These are phyloP conservation scores for Botryosphaeria dothidea DNA, from an alignment of 2,329 filamentous ascomycete species.

Conservation along the genomic window DNA sequence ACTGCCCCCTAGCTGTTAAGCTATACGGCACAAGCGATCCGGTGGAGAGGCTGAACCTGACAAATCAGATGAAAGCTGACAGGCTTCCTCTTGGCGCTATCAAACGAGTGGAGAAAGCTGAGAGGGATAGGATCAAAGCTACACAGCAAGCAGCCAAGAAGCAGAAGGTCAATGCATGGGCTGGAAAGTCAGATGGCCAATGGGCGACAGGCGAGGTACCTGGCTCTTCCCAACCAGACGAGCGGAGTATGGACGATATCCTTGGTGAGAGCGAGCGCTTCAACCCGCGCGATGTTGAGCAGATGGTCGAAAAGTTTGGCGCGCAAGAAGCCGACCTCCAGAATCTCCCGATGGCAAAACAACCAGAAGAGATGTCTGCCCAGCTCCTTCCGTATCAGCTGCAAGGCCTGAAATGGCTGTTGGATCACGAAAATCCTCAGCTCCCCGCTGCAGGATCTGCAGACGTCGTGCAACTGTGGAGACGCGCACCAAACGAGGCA, in stretches of 20 bases:
- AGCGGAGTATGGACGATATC: conserved; percentile 62
- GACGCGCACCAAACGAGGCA: conserved; percentile 45
- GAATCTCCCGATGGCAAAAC: conserved; percentile 60
- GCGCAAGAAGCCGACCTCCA: conserved; percentile 67
- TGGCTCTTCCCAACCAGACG: conserved; percentile 31
- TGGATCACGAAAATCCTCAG: conserved; percentile 70
- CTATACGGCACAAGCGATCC: conserved; percentile 69
- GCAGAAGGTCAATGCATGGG: conserved; percentile 27
- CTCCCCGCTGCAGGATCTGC: conserved; percentile 61
- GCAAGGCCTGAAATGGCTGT: conserved; percentile 80
- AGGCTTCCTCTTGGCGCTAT: conserved; percentile 55
- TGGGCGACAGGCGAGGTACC: neutral
- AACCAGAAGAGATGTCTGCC: conserved; percentile 66
- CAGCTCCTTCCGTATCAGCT: conserved; percentile 75
- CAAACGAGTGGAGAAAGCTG: conserved; percentile 53
- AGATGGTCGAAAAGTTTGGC: conserved; percentile 70
- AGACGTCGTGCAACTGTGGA: conserved; percentile 78
- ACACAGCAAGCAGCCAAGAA: conserved; percentile 39
- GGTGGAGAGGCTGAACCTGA: conserved; percentile 54
- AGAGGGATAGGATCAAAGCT: conserved; percentile 50
- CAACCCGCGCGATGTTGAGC: conserved; percentile 64
- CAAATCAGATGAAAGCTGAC: conserved; percentile 63
- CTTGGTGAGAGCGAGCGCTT: conserved; percentile 67
- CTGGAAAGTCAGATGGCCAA: conserved; percentile 28
- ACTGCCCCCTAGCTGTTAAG: conserved; percentile 70